phyloP scores from a whole-genome alignment of 805 yeast genomes.

The Suhomyces kilbournensis region DNA sequence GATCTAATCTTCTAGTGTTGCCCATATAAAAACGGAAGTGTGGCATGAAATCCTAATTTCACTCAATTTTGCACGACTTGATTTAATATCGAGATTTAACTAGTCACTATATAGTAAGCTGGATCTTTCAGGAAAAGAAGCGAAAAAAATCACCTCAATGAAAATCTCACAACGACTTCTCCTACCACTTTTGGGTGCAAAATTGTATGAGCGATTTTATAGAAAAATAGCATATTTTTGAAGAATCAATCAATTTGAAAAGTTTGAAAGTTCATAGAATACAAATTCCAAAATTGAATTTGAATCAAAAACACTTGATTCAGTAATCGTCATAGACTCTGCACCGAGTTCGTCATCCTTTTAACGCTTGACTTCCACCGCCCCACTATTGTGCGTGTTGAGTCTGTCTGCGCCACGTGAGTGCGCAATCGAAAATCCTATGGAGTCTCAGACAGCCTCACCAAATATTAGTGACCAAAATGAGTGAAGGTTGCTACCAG shows the following conservation, averaged over 20 bases:
- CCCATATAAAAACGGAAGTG: not conserved
- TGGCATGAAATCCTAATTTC: not conserved
- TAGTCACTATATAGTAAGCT: not conserved
- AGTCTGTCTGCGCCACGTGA: not conserved
- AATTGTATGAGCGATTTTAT: not conserved
- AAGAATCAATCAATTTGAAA: not conserved
- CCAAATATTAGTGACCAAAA: not conserved
- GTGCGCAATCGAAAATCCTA: not conserved
- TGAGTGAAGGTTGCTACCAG: not conserved
- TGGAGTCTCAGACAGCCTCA: constrained; percentile 1
- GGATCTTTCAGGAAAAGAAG: not conserved
- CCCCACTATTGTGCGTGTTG: not conserved
- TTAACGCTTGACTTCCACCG: not conserved
- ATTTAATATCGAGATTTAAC: not conserved
- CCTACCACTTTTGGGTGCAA: not conserved
- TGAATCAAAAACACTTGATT: not conserved
- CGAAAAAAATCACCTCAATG: not conserved
- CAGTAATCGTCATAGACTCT: not conserved
- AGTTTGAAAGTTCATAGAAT: not conserved
- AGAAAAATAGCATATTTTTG: not conserved
- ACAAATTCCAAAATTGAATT: not conserved
- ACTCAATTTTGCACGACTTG: not conserved
- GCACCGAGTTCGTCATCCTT: not conserved
- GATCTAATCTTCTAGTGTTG: not conserved
- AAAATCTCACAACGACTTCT: not conserved